Percentiles rank a stretch among this genome's conserved stretches.
Conservation (phyloP, 2,329 filamentous ascomycete genomes). For the Fusarium napiforme region DNA sequence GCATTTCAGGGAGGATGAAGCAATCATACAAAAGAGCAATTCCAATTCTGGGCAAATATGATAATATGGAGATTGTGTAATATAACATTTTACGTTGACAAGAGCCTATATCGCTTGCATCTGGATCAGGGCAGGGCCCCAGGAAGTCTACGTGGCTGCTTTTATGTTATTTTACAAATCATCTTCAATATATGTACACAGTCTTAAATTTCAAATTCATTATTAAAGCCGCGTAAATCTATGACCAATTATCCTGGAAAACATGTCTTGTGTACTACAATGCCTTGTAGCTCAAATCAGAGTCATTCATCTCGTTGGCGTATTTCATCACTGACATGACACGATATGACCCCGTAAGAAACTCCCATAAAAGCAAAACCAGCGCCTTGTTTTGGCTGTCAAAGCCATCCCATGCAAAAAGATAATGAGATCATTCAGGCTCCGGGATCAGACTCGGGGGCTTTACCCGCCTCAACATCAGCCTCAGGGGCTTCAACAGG, state of each 20-base stretch:
- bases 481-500: slow-evolving; percentile 69
- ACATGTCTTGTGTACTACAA: slow-evolving; percentile 17
- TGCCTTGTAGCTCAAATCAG: slow-evolving; percentile 24
- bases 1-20: slow-evolving; percentile 30
- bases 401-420: slow-evolving; percentile 13
- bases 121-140: not conserved
- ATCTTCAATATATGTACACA: not conserved
- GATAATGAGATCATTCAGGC: slow-evolving; percentile 36
- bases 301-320: slow-evolving; percentile 37
- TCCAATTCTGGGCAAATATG: slow-evolving; percentile 30
- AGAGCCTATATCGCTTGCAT: slow-evolving; percentile 1
- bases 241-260: slow-evolving; percentile 16
- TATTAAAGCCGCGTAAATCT: slow-evolving; percentile 15
- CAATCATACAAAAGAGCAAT: slow-evolving; percentile 25
- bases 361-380: slow-evolving; percentile 12
- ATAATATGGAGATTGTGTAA: slow-evolving; percentile 37
- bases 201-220: slow-evolving; percentile 8
- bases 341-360: slow-evolving; percentile 35
- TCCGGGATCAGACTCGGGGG: slow-evolving; percentile 59
- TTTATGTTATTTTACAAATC: not conserved
- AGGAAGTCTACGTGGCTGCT: not conserved
- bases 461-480: slow-evolving; percentile 51
- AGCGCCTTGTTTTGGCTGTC: slow-evolving; percentile 30
- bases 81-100: slow-evolving; percentile 33
- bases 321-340: slow-evolving; percentile 32